phyloP scores from a whole-genome alignment of 2,329 filamentous ascomycete genomes.

The Mycocentrospora acerina region DNA sequence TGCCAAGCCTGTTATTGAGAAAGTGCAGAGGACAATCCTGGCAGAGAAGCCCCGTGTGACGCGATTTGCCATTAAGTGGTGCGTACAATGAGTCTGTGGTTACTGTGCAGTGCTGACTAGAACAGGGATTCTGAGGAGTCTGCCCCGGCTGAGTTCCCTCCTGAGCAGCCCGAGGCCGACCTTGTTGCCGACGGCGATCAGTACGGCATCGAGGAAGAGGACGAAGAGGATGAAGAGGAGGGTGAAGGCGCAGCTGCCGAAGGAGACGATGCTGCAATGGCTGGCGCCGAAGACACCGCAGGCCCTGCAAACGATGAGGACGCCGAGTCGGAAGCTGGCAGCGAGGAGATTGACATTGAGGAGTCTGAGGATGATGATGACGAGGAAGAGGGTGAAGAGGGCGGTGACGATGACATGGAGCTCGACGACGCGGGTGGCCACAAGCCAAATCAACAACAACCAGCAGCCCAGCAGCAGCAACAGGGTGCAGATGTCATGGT shows the following conservation, averaged over 20 bases:
- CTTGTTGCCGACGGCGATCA: constrained; percentile 77
- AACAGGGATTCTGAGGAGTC: constrained; percentile 96
- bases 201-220: constrained; percentile 85
- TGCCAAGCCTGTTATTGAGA: constrained; percentile 87
- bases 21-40: constrained; percentile 86
- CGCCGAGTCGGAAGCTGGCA: constrained; percentile 70
- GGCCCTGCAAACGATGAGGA: constrained; percentile 62
- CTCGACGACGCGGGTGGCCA: constrained; percentile 57
- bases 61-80: constrained; percentile 98
- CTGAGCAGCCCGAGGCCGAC: constrained; percentile 96
- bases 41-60: constrained; percentile 98
- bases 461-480: constrained; percentile 21
- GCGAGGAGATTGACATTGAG: constrained; percentile 77
- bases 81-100: constrained; percentile 34
- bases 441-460: constrained; percentile 29
- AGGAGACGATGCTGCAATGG: constrained; percentile 75
- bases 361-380: constrained; percentile 73
- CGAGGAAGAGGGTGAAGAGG: constrained; percentile 64
- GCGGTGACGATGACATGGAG: constrained; percentile 57
- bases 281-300: constrained; percentile 61
- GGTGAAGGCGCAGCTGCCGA: constrained; percentile 52
- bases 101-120: constrained; percentile 17
- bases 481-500: constrained; percentile 43
- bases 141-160: constrained; percentile 92
- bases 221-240: constrained; percentile 70